A percentile compares a stretch with the other conserved stretches of the same genome.
These are phyloP conservation scores for Candida pseudocylindracea DNA, from an alignment of 1,139 yeast species.

Conservation along the genomic window DNA sequence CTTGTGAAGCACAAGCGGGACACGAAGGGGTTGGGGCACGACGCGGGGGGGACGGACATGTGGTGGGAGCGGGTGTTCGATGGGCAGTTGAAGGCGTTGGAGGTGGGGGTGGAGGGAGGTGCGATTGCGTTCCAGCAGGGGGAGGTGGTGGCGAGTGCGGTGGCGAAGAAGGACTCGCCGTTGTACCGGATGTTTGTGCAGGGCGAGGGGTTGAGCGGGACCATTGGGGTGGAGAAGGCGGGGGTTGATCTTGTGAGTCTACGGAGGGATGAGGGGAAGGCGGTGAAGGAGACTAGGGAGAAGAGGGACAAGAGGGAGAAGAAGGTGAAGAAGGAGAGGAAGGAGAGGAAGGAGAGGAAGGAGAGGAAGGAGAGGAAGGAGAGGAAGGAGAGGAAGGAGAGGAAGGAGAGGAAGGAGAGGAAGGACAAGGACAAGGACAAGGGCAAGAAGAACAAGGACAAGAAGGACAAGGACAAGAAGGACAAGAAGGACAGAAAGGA, in stretches of 20 bases:
- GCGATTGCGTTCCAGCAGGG: constrained; percentile 21
- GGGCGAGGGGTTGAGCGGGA: constrained; percentile 72
- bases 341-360: constrained; percentile 2
- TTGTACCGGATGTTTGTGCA: constrained; percentile 57
- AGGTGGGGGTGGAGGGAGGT: constrained; percentile 19
- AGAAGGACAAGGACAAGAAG: constrained; percentile 2
- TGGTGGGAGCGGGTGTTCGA: constrained; percentile 98
- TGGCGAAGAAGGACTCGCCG: constrained; percentile 33
- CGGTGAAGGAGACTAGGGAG: neutral
- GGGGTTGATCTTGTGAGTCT: neutral
- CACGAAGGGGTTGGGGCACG: constrained; percentile 68
- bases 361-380: constrained; percentile 2
- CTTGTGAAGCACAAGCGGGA: constrained; percentile 81
- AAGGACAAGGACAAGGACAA: constrained; percentile 1
- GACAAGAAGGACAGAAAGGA: constrained; percentile 6
- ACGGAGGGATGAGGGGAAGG: constrained; percentile 1
- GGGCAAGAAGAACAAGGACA: constrained; percentile 1
- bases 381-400: constrained; percentile 1
- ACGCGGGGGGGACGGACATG: constrained; percentile 30
- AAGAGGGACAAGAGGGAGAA: constrained; percentile 2
- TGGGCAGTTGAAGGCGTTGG: constrained; percentile 67
- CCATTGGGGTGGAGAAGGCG: constrained; percentile 13
- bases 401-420: constrained; percentile 1
- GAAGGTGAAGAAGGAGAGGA: constrained; percentile 2
- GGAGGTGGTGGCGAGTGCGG: constrained; percentile 11